phyloP scores from a whole-genome alignment of 1,284 basidiomycete genomes.

The Ganoderma leucocontextum region DNA sequence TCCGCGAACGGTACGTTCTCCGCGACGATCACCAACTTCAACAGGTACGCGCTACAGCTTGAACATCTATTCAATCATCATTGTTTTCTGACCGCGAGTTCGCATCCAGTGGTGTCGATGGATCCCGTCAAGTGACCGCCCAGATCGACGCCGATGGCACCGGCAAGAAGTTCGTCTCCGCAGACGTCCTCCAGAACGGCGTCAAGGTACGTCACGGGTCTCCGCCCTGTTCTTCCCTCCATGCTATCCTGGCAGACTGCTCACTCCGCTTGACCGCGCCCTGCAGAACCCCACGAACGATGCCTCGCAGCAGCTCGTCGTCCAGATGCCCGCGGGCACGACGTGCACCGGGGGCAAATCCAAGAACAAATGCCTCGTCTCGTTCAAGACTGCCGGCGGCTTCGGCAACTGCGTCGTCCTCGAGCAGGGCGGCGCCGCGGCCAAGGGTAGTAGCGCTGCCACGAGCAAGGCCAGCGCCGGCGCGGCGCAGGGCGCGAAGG shows the following conservation, averaged over 20 bases:
- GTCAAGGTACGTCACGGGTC: conserved; percentile 38
- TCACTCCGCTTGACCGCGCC: neutral
- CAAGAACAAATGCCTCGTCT: conserved; percentile 55
- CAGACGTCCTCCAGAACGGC: conserved; percentile 48
- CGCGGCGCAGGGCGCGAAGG: neutral
- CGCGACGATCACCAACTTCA: conserved; percentile 57
- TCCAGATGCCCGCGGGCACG: conserved; percentile 54
- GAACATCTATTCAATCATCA: neutral
- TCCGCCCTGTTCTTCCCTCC: neutral
- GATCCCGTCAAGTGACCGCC: conserved; percentile 55
- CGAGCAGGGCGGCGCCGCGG: conserved; percentile 26
- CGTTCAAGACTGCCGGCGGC: conserved; percentile 52
- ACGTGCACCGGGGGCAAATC: conserved; percentile 56
- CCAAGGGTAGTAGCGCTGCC: neutral
- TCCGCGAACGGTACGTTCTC: conserved; percentile 52
- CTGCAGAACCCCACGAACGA: conserved; percentile 37
- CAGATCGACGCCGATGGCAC: conserved; percentile 47
- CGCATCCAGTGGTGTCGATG: conserved; percentile 51
- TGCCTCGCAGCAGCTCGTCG: conserved; percentile 51
- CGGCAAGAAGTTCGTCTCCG: conserved; percentile 47
- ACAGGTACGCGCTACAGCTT: conserved; percentile 48
- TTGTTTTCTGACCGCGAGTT: no score
- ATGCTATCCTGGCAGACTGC: neutral
- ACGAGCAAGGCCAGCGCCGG: neutral
- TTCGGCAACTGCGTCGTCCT: conserved; percentile 63